These are phyloP conservation scores for Colletotrichum sp. DNA, from an alignment of 2,329 filamentous ascomycete species.

Conservation along the genomic window DNA sequence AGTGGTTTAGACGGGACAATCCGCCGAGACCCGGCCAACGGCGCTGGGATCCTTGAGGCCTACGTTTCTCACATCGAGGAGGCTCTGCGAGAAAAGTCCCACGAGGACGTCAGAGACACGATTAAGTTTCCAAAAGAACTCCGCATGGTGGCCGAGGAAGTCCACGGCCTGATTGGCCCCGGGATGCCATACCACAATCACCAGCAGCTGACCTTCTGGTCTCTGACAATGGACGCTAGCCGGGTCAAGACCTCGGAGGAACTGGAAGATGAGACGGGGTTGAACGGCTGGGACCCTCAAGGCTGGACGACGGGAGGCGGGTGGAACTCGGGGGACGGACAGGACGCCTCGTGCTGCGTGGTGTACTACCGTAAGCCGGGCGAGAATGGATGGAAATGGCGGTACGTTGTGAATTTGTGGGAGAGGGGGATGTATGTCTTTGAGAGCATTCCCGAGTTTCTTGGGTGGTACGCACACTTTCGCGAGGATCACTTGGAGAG, in stretches of 20 bases:
- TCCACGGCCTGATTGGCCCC: neutral
- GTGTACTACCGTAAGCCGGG: neutral
- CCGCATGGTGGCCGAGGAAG: neutral
- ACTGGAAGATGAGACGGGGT: fast-evolving
- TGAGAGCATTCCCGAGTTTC: neutral
- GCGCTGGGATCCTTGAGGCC: neutral
- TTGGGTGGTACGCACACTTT: fast-evolving
- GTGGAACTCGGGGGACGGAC: neutral
- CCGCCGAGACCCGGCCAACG: neutral
- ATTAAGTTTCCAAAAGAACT: neutral
- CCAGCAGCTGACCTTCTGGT: neutral
- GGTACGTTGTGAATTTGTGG: neutral
- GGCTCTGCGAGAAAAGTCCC: neutral
- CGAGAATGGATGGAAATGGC: neutral
- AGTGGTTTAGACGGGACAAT: neutral
- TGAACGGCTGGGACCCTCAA: neutral
- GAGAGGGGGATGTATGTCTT: neutral
- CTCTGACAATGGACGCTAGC: neutral
- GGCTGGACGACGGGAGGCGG: neutral
- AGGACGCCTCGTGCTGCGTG: neutral
- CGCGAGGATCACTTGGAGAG: neutral
- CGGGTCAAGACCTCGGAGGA: fast-evolving
- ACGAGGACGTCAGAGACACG: neutral
- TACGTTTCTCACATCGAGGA: neutral
- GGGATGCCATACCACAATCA: neutral